Percentiles rank a stretch among this genome's conserved stretches.
These are phyloP conservation scores for Nemania bipapillata DNA, from an alignment of 2,329 filamentous ascomycete genomes.

Conservation along the genomic window DNA sequence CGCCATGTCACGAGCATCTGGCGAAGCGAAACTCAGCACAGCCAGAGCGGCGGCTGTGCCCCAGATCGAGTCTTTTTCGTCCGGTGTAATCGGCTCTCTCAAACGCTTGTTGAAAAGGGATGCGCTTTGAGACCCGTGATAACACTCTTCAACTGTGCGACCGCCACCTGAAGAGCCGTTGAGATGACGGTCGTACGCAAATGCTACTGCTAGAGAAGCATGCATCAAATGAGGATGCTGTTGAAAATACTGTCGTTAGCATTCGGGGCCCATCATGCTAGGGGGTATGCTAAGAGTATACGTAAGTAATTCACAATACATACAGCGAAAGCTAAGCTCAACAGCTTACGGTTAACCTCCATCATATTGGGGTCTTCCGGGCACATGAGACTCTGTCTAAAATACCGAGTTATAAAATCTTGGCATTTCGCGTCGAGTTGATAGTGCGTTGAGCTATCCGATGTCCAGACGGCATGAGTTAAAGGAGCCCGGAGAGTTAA, in stretches of 20 bases:
- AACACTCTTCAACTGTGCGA: conserved; percentile 55
- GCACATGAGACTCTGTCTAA: conserved; percentile 53
- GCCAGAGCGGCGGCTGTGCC: conserved; percentile 58
- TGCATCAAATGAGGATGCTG: conserved; percentile 61
- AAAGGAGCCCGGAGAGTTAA: conserved; percentile 44
- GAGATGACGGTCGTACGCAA: conserved; percentile 55
- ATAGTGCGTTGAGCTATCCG: conserved; percentile 50
- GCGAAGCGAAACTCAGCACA: conserved; percentile 55
- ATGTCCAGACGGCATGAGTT: conserved; percentile 41
- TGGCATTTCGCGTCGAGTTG: conserved; percentile 55
- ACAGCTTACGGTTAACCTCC: conserved; percentile 54
- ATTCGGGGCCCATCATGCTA: neutral
- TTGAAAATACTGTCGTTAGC: neutral
- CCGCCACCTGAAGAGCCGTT: conserved; percentile 41
- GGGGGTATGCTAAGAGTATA: neutral
- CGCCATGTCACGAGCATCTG: conserved; percentile 50
- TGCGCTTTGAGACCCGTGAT: conserved; percentile 58
- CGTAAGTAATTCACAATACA: conserved; percentile 36
- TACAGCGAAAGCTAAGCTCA: conserved; percentile 55
- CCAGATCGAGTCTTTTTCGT: conserved; percentile 60
- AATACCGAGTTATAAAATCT: conserved; percentile 56
- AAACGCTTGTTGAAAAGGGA: conserved; percentile 55
- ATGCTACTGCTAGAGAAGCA: conserved; percentile 57
- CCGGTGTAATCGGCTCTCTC: conserved; percentile 48
- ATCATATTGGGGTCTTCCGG: conserved; percentile 54